phyloP scores from a whole-genome alignment of 495 filamentous ascomycete genomes.

The Hypomontagnella monticulosa region DNA sequence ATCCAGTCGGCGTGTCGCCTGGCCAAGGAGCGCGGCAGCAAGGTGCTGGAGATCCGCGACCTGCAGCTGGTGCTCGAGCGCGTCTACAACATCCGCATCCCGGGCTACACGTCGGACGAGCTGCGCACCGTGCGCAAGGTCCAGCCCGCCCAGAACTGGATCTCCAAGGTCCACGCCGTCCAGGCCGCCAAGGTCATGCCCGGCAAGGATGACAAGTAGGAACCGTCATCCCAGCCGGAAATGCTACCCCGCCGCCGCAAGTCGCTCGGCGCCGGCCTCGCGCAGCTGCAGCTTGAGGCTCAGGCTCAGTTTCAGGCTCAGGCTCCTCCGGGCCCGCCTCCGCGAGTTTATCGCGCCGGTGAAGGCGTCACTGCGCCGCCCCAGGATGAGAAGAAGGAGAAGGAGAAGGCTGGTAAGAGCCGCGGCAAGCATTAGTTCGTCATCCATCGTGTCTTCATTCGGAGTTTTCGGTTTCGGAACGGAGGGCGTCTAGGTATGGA shows the following conservation, averaged over 20 bases:
- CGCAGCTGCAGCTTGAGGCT: background rate
- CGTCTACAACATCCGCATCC: conserved; percentile 97
- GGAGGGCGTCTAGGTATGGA: conserved; percentile 7
- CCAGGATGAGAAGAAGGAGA: too few relatives aligned
- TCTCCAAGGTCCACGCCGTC: conserved; percentile 94
- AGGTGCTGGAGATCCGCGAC: conserved; percentile 89
- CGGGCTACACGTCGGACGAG: conserved; percentile 93
- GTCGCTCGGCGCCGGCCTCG: background rate
- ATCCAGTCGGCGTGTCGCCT: conserved; percentile 86
- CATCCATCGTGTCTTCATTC: background rate
- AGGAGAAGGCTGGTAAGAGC: background rate
- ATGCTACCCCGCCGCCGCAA: conserved; percentile 7
- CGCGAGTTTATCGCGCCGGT: background rate
- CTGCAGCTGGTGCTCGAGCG: conserved; percentile 95
- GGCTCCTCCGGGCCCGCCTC: background rate
- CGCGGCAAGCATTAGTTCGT: background rate
- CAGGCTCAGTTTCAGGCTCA: background rate
- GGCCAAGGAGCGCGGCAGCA: conserved; percentile 89
- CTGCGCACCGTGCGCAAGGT: conserved; percentile 92
- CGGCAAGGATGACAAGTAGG: conserved; percentile 60
- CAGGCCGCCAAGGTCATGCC: conserved; percentile 86
- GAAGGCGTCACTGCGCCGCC: background rate
- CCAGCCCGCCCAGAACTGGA: conserved; percentile 85
- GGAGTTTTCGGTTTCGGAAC: conserved; percentile 17
- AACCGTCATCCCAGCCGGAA: conserved; percentile 10